phyloP scores from a whole-genome alignment of 768 basidiomycete genomes.

The Russula sp. region DNA sequence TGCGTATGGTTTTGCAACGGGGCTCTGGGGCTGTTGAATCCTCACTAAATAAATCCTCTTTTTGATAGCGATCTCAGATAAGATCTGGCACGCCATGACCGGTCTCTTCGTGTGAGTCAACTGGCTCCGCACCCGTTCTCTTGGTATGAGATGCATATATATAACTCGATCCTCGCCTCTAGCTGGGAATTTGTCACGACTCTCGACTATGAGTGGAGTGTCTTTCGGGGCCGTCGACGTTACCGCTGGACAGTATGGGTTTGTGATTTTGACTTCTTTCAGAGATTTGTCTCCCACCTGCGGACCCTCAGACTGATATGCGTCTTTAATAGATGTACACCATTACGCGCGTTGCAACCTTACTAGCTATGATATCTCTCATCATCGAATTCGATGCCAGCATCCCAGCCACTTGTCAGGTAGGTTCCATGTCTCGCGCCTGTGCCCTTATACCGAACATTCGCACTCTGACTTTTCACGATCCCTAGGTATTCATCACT shows the following conservation, averaged over 20 bases:
- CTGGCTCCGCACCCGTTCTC: background rate
- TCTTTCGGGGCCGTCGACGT: background rate
- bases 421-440: background rate
- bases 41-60: too few species aligned
- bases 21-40: too few species aligned
- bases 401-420: background rate
- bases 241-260: background rate
- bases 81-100: background rate
- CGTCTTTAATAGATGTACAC: background rate
- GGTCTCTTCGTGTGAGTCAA: background rate
- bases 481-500: background rate
- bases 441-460: background rate
- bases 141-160: background rate
- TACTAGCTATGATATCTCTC: background rate
- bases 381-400: background rate
- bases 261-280: background rate
- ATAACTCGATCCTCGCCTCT: background rate
- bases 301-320: background rate
- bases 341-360: background rate
- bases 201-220: background rate
- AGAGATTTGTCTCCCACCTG: too few species aligned
- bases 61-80: background rate
- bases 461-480: background rate
- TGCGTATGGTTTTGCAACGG: too few species aligned
- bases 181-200: background rate